Evolutionary conservation across 495 filamentous ascomycete genomes (phyloP), one percentile per base, ranked within the genome.

Genomic region (Talaromyces liani): DNA sequence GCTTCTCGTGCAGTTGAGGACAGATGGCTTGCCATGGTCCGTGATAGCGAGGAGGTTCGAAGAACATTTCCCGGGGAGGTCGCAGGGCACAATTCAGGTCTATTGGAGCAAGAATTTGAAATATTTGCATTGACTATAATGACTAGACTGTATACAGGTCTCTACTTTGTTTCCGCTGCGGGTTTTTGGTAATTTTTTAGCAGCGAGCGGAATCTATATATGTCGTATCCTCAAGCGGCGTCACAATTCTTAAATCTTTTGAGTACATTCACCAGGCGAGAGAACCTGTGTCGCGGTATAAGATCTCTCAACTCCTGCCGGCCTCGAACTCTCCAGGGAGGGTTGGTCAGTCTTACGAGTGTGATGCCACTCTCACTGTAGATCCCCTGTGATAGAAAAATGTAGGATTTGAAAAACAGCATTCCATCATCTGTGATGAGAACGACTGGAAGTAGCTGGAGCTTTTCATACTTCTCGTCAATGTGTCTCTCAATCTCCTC

Each of bases 1-100:
- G 33, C 58, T 60, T 60, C 58, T 60, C 29, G 34, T 60, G 34
- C 34, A 45, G 58, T 60, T 60, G 18, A 60, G 34, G 58, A 12
- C 1, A 45, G 29, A 60, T 31, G 34, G 34, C 33, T 60, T 60
- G 20, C 20, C 33, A 45, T 36, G 20, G 58, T 60, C 58, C 20
- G 18, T 22, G 34, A 60, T 60, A 36, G 33, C 58, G 33, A 60
- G 58, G 33, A 41, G 18, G 20, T 60, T 60, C 20, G 22, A 36
- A 60, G 33, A 60, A 60, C 58, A 7, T 34, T 60, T 60, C 34
- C 58, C 18, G 2, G 58, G 33, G 34, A 45, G 58, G 58, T 39
- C 34, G 33, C 16, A 60, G 14, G 58, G 58, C 33, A 36, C 34
- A 25, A 60, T 60, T 45, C 58, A 60, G 34, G 58, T 60, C 29